phyloP scores from a whole-genome alignment of 306 rosid species.

The Carpinus fangiana region DNA sequence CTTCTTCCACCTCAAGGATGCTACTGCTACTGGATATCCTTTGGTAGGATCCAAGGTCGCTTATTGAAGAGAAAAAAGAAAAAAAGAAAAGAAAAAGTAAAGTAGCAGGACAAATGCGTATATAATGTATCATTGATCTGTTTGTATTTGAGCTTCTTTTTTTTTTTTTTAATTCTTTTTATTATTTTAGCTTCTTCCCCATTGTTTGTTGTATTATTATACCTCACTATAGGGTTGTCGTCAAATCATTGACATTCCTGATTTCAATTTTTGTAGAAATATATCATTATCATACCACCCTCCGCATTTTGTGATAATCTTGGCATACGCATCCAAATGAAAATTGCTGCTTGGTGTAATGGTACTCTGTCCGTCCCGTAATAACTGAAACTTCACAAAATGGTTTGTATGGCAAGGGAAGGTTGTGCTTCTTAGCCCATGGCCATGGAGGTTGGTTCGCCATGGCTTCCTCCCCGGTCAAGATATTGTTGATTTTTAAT shows the following conservation, averaged over 20 bases:
- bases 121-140: slow-evolving; percentile 6
- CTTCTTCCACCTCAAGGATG: background rate
- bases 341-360: background rate
- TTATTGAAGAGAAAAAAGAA: background rate
- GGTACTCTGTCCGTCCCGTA: background rate
- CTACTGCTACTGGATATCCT: slow-evolving; percentile 3
- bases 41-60: background rate
- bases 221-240: background rate
- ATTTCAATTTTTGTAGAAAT: background rate
- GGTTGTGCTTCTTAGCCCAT: too few species aligned
- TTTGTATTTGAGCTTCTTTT: slow-evolving; percentile 16
- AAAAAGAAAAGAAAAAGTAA: background rate
- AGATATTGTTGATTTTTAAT: too few species aligned
- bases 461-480: too few species aligned
- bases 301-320: background rate
- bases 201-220: background rate
- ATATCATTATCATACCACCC: background rate
- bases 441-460: too few species aligned
- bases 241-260: background rate
- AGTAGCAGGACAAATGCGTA: background rate
- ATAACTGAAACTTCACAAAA: background rate
- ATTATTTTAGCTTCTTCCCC: background rate
- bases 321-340: background rate
- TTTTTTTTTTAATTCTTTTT: background rate
- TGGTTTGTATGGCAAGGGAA: too few species aligned